phyloP scores from a whole-genome alignment of 2,329 filamentous ascomycete genomes.

The Rachicladosporium sp. region DNA sequence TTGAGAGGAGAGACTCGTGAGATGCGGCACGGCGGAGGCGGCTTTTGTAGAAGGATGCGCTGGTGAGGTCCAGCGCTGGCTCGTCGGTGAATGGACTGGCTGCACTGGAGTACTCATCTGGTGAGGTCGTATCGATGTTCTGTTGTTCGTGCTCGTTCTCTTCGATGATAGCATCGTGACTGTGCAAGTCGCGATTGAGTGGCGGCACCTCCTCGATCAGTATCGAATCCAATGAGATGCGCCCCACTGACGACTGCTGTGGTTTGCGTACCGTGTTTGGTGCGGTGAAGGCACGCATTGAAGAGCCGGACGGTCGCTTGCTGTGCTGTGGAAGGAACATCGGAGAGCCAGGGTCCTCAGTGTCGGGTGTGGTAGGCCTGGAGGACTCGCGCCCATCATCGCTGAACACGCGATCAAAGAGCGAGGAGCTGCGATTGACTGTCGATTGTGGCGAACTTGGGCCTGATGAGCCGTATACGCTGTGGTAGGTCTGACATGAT shows the following conservation, averaged over 20 bases:
- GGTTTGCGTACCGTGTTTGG: constrained; percentile 10
- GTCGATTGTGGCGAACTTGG: constrained; percentile 72
- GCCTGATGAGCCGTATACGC: constrained; percentile 51
- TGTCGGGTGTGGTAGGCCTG: constrained; percentile 70
- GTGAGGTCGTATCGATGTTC: background rate
- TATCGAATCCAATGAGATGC: constrained; percentile 16
- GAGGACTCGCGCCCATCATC: constrained; percentile 51
- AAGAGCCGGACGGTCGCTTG: constrained; percentile 43
- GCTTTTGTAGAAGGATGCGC: constrained; percentile 5
- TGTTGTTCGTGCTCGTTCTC: constrained; percentile 14
- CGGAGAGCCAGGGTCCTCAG: constrained; percentile 46
- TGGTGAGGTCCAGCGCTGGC: constrained; percentile 2
- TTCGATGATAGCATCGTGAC: constrained; percentile 18
- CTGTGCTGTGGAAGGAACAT: constrained; percentile 49
- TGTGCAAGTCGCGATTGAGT: constrained; percentile 9
- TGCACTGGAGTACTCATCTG: constrained; percentile 4
- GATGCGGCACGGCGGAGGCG: constrained; percentile 51
- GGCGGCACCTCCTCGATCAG: constrained; percentile 17
- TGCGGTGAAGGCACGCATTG: constrained; percentile 15
- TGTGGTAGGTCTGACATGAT: constrained; percentile 49
- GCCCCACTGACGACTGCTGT: no score
- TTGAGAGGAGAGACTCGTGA: constrained; percentile 80
- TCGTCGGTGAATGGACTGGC: constrained; percentile 16
- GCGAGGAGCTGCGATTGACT: constrained; percentile 51
- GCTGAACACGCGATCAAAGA: constrained; percentile 64